Percentiles rank a stretch among this genome's conserved stretches.
phyloP scores from a whole-genome alignment of 257 asterid species.

The Plantago elongata region DNA sequence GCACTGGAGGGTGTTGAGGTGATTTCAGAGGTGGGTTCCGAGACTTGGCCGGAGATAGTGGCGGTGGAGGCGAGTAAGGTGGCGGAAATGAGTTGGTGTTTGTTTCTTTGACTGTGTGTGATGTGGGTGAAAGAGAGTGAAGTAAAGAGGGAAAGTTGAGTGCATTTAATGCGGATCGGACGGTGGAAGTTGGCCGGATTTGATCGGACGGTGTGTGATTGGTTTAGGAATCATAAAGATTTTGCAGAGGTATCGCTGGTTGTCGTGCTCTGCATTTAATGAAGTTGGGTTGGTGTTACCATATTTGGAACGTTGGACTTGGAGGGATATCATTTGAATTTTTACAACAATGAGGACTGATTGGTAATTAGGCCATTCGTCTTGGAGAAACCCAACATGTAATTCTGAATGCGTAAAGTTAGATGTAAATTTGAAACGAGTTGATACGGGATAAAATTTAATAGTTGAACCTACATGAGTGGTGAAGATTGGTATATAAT shows the following conservation, averaged over 20 bases:
- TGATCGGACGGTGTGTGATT: slow-evolving; percentile 13
- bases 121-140: slow-evolving; percentile 19
- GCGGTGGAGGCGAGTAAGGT: background rate
- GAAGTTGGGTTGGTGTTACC: background rate
- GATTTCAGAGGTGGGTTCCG: too few species aligned
- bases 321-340: slow-evolving; percentile 1
- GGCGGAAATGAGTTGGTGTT: background rate
- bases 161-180: slow-evolving; percentile 15
- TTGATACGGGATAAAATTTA: too few species aligned
- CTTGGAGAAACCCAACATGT: too few species aligned
- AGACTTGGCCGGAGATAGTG: too few species aligned
- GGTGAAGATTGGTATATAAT: too few species aligned
- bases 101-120: slow-evolving; percentile 11
- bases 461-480: too few species aligned
- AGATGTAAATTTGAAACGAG: too few species aligned
- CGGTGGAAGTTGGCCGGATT: background rate
- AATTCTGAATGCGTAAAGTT: too few species aligned
- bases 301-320: background rate
- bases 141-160: slow-evolving; percentile 11
- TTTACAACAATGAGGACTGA: too few species aligned
- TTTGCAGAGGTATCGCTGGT: slow-evolving; percentile 15
- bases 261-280: slow-evolving; percentile 12
- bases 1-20: background rate
- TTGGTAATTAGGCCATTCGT: too few species aligned
- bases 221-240: background rate